Evolutionary conservation across 805 yeast genomes (phyloP).

Genomic region (Kuraishia hungarica): DNA sequence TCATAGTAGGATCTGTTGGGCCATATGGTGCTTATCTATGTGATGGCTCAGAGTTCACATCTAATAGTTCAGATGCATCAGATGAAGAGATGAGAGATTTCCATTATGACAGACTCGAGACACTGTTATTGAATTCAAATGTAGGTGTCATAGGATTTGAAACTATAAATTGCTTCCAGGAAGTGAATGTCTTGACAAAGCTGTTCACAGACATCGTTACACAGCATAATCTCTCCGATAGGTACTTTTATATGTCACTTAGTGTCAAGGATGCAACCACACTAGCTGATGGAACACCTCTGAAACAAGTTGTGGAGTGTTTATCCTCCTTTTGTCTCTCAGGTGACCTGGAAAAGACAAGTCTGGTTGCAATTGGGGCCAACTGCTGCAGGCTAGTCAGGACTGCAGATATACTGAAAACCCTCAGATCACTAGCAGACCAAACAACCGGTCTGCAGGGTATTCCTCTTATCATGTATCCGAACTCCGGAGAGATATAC

Average conservation of each 20-base stretch:
- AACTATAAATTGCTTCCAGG: slow-evolving; percentile 59
- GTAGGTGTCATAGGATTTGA: slow-evolving; percentile 60
- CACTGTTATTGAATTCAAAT: slow-evolving; percentile 26
- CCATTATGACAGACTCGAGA: slow-evolving; percentile 38
- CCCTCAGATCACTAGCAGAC: slow-evolving; percentile 9
- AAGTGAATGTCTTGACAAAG: slow-evolving; percentile 40
- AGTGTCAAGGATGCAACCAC: slow-evolving; percentile 29
- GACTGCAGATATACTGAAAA: slow-evolving; percentile 31
- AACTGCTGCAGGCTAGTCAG: slow-evolving; percentile 51
- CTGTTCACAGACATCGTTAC: slow-evolving; percentile 23
- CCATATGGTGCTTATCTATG: slow-evolving; percentile 69
- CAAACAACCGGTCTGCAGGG: slow-evolving; percentile 7
- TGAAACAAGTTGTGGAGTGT: slow-evolving; percentile 22
- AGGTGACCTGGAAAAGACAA: slow-evolving; percentile 13
- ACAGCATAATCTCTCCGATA: slow-evolving; percentile 3
- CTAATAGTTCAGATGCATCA: slow-evolving; percentile 42
- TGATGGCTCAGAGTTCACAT: slow-evolving; percentile 67
- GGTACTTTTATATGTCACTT: slow-evolving; percentile 20
- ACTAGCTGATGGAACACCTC: slow-evolving; percentile 43
- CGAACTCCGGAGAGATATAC: slow-evolving; percentile 69
- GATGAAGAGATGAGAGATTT: slow-evolving; percentile 34
- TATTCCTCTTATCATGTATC: slow-evolving; percentile 49
- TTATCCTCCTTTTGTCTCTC: slow-evolving; percentile 10
- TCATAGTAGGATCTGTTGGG: slow-evolving; percentile 60
- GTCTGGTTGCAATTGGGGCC: slow-evolving; percentile 49